These are phyloP conservation scores for Nannochloropsis granulata DNA, from an alignment of 108 stramenopile genomes.

Conservation along the genomic window DNA sequence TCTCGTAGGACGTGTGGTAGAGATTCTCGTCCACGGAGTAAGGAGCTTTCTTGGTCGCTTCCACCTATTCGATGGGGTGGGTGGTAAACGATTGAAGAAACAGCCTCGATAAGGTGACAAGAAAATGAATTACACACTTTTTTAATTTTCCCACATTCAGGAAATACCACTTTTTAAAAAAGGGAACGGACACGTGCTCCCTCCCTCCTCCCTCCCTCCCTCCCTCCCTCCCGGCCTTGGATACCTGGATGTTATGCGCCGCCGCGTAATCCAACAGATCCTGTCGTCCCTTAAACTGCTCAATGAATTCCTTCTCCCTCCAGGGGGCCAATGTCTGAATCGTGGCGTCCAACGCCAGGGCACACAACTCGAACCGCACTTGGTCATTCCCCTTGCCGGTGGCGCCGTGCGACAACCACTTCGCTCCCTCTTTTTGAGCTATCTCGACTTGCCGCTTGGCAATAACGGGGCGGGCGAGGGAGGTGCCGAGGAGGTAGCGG, in stretches of 20 bases:
- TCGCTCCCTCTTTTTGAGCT: conserved; percentile 64
- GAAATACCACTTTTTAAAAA: neutral
- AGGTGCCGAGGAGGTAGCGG: conserved; percentile 60
- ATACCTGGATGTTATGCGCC: conserved; percentile 84
- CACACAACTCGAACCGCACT: conserved; percentile 98
- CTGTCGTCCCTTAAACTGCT: conserved; percentile 50
- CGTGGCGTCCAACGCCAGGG: conserved; percentile 81
- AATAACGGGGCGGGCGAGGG: conserved; percentile 95
- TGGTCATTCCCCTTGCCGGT: conserved; percentile 99
- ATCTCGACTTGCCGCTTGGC: conserved; percentile 96
- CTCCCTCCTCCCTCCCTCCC: neutral
- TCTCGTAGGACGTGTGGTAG: conserved; percentile 95
- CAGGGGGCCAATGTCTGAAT: conserved; percentile 92
- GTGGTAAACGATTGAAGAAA: neutral
- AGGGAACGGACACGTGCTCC: neutral
- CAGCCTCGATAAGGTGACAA: too few species aligned
- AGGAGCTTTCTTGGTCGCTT: conserved; percentile 81
- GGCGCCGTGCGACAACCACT: conserved; percentile 86
- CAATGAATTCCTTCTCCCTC: conserved; percentile 40
- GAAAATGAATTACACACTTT: too few species aligned
- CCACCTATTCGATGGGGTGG: conserved; percentile 3
- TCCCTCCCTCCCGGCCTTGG: conserved; percentile 19
- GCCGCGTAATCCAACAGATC: conserved; percentile 91
- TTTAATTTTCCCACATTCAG: neutral
- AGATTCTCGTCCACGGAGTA: conserved; percentile 97